phyloP scores from a whole-genome alignment of 192 early-diverging fungal genomes.

The Coemansia sp. region DNA sequence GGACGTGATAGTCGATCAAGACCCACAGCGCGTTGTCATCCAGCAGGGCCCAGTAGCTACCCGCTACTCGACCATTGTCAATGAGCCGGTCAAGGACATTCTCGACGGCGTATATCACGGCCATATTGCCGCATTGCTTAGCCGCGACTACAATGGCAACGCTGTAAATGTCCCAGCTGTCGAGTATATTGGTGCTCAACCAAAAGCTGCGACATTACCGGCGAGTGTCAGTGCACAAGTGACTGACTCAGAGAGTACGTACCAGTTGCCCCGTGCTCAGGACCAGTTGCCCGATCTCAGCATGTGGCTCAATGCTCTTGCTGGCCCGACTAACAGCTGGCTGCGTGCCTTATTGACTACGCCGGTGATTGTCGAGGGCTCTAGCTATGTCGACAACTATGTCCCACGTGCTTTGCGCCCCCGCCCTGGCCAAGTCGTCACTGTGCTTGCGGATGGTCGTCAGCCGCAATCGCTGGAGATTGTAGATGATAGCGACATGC shows the following conservation, averaged over 20 bases:
- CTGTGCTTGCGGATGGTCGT: background rate
- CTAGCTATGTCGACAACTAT: slow-evolving; percentile 64
- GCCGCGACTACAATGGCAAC: slow-evolving; percentile 69
- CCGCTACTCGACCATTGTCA: slow-evolving; percentile 67
- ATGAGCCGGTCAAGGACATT: slow-evolving; percentile 89
- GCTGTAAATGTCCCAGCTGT: slow-evolving; percentile 67
- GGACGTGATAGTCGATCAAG: slow-evolving; percentile 79
- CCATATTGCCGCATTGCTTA: slow-evolving; percentile 76
- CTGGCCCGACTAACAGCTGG: slow-evolving; percentile 74
- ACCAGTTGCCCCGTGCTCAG: background rate
- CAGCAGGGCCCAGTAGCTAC: slow-evolving; percentile 89
- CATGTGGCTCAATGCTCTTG: slow-evolving; percentile 72
- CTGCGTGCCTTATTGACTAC: slow-evolving; percentile 76
- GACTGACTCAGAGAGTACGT: background rate
- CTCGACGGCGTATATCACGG: slow-evolving; percentile 81
- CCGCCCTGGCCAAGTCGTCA: slow-evolving; percentile 57
- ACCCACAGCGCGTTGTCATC: slow-evolving; percentile 81
- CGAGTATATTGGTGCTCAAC: slow-evolving; percentile 66
- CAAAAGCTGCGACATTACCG: background rate
- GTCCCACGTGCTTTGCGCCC: slow-evolving; percentile 64
- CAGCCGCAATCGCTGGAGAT: slow-evolving; percentile 2
- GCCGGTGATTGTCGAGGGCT: slow-evolving; percentile 73
- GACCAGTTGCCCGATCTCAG: slow-evolving; percentile 15
- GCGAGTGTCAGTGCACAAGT: background rate
- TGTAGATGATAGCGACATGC: slow-evolving; percentile 17